These are phyloP conservation scores for Pterocarpus santalinus DNA, from an alignment of 306 rosid species.

Conservation along the genomic window DNA sequence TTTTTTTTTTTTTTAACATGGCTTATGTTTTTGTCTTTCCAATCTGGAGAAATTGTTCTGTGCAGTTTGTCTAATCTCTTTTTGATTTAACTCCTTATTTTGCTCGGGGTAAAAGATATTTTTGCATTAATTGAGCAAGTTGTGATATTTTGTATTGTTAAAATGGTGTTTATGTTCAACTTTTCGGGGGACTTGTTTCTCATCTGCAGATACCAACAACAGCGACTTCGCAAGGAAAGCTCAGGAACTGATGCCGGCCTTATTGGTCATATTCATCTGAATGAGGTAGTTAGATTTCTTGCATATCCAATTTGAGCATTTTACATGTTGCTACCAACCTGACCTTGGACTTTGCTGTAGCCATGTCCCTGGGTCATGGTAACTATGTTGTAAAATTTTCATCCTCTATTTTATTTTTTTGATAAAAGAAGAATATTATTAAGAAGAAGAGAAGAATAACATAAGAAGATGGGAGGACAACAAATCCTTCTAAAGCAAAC, in stretches of 20 bases:
- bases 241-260: conserved; percentile 74
- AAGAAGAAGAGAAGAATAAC: no score
- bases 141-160: not conserved
- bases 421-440: no score
- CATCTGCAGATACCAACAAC: conserved; percentile 66
- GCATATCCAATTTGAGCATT: conserved; percentile 20
- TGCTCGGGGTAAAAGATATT: not conserved
- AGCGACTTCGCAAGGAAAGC: conserved; percentile 48
- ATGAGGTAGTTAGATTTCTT: conserved; percentile 65
- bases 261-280: conserved; percentile 84
- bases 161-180: conserved; percentile 1
- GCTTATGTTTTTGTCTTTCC: conserved; percentile 6
- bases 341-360: not conserved
- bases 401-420: no score
- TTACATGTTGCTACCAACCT: conserved; percentile 2
- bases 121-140: conserved; percentile 1
- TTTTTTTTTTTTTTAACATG: not conserved
- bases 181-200: conserved; percentile 24
- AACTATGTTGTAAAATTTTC: not conserved
- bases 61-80: conserved; percentile 30
- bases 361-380: not conserved
- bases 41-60: not conserved
- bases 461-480: no score
- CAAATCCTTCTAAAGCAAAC: no score
- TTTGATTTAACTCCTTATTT: not conserved